A percentile compares a stretch with the other conserved stretches of the same genome.
Conservation (phyloP, 1,139 yeast species). For the Tardiomyces blankii region DNA sequence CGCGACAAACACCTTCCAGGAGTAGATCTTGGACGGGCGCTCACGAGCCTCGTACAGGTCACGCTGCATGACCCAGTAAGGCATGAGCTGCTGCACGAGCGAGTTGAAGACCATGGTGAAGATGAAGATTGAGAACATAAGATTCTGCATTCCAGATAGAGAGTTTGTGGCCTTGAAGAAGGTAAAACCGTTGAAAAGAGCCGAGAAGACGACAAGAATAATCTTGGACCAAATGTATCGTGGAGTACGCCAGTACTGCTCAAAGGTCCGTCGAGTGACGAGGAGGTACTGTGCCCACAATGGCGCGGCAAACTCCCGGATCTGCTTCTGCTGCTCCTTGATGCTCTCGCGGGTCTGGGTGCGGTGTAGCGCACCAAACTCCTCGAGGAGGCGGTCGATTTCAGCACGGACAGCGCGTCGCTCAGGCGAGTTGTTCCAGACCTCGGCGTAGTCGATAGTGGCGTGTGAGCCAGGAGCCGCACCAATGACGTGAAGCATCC, state of each 20-base stretch:
- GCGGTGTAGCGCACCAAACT: constrained; percentile 13
- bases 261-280: constrained; percentile 43
- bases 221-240: constrained; percentile 57
- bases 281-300: constrained; percentile 36
- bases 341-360: constrained; percentile 14
- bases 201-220: constrained; percentile 38
- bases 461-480: constrained; percentile 73
- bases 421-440: constrained; percentile 54
- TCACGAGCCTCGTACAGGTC: constrained; percentile 83
- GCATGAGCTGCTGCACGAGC: constrained; percentile 61
- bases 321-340: constrained; percentile 10
- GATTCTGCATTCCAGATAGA: constrained; percentile 34
- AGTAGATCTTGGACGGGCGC: constrained; percentile 59
- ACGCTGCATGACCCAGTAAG: constrained; percentile 60
- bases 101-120: constrained; percentile 50
- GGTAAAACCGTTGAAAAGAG: constrained; percentile 63
- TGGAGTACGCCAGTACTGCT: constrained; percentile 73
- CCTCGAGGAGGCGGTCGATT: constrained; percentile 32
- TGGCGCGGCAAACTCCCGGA: constrained; percentile 31
- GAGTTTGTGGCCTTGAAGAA: constrained; percentile 58
- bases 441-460: constrained; percentile 50
- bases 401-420: constrained; percentile 30
- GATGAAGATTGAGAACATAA: constrained; percentile 57
- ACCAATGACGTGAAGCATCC: constrained; percentile 74
- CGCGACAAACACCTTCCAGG: constrained; percentile 49